Evolutionary conservation across 257 asterid genomes (phyloP).

Genomic region (Przewalskia tangutica): DNA sequence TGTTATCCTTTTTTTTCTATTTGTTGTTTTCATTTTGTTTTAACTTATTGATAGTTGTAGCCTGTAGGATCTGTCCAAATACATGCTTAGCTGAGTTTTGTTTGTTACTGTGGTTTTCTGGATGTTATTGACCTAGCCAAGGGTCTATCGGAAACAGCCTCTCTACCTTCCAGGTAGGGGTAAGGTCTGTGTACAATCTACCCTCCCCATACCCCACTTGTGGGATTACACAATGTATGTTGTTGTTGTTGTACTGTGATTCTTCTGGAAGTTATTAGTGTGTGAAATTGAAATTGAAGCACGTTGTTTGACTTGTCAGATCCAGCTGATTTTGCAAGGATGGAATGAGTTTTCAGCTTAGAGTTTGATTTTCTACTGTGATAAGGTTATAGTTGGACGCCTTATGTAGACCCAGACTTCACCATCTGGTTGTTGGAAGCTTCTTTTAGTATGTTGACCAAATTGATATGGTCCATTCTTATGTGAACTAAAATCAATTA

Average conservation of each 20-base stretch:
- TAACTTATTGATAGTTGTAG: background rate
- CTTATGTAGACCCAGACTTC: constrained; percentile 21
- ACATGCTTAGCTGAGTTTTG: background rate
- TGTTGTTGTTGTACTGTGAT: background rate
- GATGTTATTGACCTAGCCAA: no score
- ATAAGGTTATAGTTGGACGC: constrained; percentile 10
- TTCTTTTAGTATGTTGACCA: constrained; percentile 23
- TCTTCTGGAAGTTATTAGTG: background rate
- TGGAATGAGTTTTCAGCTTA: constrained; percentile 16
- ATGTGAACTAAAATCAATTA: constrained; percentile 7
- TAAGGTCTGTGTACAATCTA: no score
- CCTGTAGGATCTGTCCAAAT: background rate
- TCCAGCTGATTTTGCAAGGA: constrained; percentile 26
- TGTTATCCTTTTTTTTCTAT: no score
- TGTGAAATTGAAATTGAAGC: background rate
- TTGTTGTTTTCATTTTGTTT: background rate
- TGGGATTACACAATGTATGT: no score
- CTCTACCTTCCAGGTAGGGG: no score
- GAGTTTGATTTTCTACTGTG: constrained; percentile 9
- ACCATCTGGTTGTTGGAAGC: constrained; percentile 11
- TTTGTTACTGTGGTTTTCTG: background rate
- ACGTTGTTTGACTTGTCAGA: constrained; percentile 25
- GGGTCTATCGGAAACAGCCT: no score
- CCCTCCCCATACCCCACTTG: no score
- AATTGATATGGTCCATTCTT: background rate